Evolutionary conservation across 192 early-diverging fungal species (phyloP).

Genomic region (Phlyctochytrium arcticum): DNA sequence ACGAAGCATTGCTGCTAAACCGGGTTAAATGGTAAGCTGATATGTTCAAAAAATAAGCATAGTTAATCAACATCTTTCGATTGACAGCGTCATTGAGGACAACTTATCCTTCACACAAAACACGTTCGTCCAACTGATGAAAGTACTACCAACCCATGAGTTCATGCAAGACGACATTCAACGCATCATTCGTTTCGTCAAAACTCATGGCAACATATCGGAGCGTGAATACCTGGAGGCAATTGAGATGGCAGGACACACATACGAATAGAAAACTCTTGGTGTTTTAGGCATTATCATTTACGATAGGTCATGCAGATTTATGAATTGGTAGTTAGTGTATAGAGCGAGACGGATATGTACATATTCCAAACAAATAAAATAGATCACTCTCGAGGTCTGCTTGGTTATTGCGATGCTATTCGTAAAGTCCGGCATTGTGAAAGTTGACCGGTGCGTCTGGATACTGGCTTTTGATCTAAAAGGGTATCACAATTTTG

Average conservation of each 20-base stretch:
- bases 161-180: slow-evolving; percentile 56
- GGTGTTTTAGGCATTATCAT: no score
- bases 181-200: slow-evolving; percentile 53
- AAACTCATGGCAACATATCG: slow-evolving; percentile 41
- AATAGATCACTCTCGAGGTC: no score
- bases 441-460: no score
- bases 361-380: no score
- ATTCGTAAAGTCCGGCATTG: no score
- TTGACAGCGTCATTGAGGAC: background rate
- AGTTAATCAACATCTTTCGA: background rate
- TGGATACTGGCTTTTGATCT: no score
- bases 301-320: no score
- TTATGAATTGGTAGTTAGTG: no score
- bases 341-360: no score
- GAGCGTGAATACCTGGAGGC: slow-evolving; percentile 37
- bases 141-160: slow-evolving; percentile 42
- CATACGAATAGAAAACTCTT: no score
- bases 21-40: slow-evolving; percentile 41
- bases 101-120: slow-evolving; percentile 34
- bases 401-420: no score
- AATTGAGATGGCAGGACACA: slow-evolving; percentile 7
- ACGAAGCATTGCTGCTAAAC: slow-evolving; percentile 40
- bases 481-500: no score
- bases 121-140: slow-evolving; percentile 46
- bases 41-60: background rate